Base-by-base conservation (phyloP, 1,139 yeast genomes). In the Waltiozyma sp. region DNA sequence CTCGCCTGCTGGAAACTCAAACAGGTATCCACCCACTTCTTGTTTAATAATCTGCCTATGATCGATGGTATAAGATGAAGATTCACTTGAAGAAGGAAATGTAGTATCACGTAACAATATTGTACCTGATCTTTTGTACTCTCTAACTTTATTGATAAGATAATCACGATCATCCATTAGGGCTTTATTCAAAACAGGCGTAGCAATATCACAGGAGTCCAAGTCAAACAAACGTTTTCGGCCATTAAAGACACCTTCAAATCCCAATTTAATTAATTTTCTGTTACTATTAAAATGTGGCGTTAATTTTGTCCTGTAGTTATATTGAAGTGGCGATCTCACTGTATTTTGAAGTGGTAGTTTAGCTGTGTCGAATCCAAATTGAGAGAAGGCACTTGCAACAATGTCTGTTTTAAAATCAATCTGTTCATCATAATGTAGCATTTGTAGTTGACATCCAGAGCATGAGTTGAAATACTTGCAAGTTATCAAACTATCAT, bases 401-500 rank as follows among this genome's bases (percentile, higher is more conserved):
- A 86, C 80, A 8, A 84, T 81, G 21, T 72, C 61, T 40, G 72
- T 68, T 61, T 85, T 86, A 58, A 80, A 72, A 34, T 58, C 58
- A 40, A 86, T 66, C 59, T 85, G 95, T 37, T 75, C 69, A 0
- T 66, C 68, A 57, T 85, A 85, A 1, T 70, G 64, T 13, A 82
- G 66, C 66, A 77, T 77, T 59, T 86, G 95, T 58, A 77, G 79
- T 60, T 86, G 95, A 58, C 95, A 86, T 2, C 95, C 95, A 0
- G 77, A 73, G 55, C 95, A 85, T 40, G 65, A 65, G 6, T 76
- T 70, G 58, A 85, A 86, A 52, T 82, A 77, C 41, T 69, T 63
- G 64, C 95, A 86, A 24, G 55, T 55, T 34, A 78, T 64, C 10
- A 68, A 52, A 2, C 47, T 39, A 44, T 81, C 72, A 48, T 81